Conservation (phyloP, 2,329 filamentous ascomycete genomes). For the Alternaria panax region DNA sequence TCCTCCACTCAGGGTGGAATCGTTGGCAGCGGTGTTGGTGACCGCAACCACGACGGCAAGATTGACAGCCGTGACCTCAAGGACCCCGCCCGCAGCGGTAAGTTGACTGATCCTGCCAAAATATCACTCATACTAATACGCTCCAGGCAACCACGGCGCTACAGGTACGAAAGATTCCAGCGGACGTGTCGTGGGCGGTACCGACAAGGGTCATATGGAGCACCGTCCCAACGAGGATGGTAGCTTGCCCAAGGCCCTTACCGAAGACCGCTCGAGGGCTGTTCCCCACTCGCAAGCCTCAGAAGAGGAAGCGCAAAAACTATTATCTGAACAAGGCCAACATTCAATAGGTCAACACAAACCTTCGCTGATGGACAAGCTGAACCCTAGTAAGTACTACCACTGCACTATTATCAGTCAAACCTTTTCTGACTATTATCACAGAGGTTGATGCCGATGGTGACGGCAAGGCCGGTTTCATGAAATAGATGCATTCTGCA, state of each 20-base stretch:
- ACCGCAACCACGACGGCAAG: conserved; percentile 12
- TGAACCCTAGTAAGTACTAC: conserved; percentile 57
- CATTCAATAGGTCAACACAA: conserved; percentile 45
- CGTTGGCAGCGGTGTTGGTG: background rate
- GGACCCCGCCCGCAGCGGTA: conserved; percentile 12
- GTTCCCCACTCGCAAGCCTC: conserved; percentile 24
- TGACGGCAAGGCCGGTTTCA: conserved; percentile 65
- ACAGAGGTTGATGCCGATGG: conserved; percentile 56
- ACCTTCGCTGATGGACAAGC: conserved; percentile 59
- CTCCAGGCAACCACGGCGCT: conserved; percentile 10
- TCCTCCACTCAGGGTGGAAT: conserved; percentile 7
- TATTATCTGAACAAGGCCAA: conserved; percentile 13
- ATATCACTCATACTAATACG: background rate
- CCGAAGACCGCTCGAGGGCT: conserved; percentile 18
- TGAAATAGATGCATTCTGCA: conserved; percentile 53
- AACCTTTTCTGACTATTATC: background rate
- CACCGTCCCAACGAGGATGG: conserved; percentile 23
- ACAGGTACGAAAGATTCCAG: conserved; percentile 14
- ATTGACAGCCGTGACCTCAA: conserved; percentile 7
- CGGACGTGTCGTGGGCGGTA: conserved; percentile 11
- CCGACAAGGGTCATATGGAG: conserved; percentile 3
- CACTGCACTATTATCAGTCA: no score
- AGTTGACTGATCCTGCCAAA: no score
- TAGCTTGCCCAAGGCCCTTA: conserved; percentile 17
- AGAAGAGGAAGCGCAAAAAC: conserved; percentile 19